Conservation (phyloP, 306 rosid species). For the Arachis stenosperma region DNA sequence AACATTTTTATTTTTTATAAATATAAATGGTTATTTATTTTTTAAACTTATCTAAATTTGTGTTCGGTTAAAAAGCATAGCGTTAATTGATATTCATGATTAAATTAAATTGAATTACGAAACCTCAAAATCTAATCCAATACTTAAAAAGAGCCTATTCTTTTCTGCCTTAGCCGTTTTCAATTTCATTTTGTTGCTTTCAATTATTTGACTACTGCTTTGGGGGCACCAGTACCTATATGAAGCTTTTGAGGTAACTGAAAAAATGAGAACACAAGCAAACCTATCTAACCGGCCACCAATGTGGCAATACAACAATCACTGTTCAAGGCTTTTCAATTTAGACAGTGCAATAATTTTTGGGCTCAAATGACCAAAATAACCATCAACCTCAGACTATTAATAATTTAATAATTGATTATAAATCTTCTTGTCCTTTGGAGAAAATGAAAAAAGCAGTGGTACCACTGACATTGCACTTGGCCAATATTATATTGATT, state of each 20-base stretch:
- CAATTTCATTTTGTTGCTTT: constrained; percentile 36
- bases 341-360: background rate
- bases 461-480: constrained; percentile 38
- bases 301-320: constrained; percentile 28
- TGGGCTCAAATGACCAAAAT: constrained; percentile 37
- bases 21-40: too few relatives aligned
- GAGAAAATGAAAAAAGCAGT: constrained; percentile 16
- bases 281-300: constrained; percentile 34
- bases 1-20: too few relatives aligned
- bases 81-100: too few relatives aligned
- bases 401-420: background rate
- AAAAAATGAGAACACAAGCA: constrained; percentile 10
- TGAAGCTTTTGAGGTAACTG: constrained; percentile 42
- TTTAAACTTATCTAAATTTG: too few relatives aligned
- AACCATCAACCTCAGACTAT: constrained; percentile 34
- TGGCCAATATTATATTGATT: constrained; percentile 14
- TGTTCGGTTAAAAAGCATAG: too few relatives aligned
- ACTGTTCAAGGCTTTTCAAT: constrained; percentile 15
- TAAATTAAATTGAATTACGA: background rate
- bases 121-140: background rate
- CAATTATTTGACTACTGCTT: constrained; percentile 42
- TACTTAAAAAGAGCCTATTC: constrained; percentile 6
- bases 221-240: constrained; percentile 16
- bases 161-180: constrained; percentile 37
- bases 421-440: background rate